Percentiles rank a stretch among this genome's conserved stretches.
Conservation (phyloP, 257 asterid genomes). For the Solanum piurae region DNA sequence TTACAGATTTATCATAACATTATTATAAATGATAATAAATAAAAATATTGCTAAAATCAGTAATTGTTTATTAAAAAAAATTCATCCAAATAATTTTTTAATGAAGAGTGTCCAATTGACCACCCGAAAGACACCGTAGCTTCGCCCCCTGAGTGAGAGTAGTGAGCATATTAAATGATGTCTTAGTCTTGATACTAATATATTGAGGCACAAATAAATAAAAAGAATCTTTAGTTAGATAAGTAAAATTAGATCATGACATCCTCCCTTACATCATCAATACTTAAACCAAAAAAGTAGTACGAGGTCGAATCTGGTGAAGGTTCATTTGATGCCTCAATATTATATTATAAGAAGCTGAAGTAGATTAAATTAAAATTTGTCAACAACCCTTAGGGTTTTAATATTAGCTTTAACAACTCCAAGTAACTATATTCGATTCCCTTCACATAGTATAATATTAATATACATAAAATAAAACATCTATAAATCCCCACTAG, state of each 20-base stretch:
- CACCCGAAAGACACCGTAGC: background rate
- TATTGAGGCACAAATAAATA: background rate
- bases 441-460: slow-evolving; percentile 19
- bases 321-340: background rate
- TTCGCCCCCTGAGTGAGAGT: background rate
- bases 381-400: background rate
- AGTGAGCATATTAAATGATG: background rate
- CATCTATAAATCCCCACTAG: slow-evolving; percentile 6
- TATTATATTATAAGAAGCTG: background rate
- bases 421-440: slow-evolving; percentile 1
- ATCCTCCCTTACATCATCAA: background rate
- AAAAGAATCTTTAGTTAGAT: background rate
- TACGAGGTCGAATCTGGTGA: background rate
- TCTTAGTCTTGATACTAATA: background rate
- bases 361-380: background rate
- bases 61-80: too few species aligned
- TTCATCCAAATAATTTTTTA: too few species aligned
- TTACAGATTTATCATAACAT: too few species aligned
- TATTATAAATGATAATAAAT: too few species aligned
- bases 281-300: background rate
- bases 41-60: too few species aligned
- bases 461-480: background rate
- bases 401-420: background rate
- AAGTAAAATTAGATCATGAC: background rate
- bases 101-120: too few species aligned